Conservation (phyloP, 169 alveolate genomes). For the Plasmodium billcollinsi region DNA sequence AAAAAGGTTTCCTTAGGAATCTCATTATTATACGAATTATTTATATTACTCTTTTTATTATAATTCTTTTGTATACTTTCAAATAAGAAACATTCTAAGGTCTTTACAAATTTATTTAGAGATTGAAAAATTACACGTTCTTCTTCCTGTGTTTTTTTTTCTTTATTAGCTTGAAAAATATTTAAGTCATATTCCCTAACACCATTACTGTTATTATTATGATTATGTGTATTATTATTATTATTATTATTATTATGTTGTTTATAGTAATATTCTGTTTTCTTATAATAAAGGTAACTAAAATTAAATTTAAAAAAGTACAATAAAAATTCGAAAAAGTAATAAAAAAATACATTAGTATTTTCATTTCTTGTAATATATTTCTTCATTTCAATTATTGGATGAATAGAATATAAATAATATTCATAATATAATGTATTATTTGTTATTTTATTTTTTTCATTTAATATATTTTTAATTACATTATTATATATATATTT, state of each 20-base stretch:
- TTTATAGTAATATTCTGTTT: no score
- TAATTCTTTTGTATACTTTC: neutral
- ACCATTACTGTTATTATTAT: no score
- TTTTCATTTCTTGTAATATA: no score
- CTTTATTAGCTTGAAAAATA: no score
- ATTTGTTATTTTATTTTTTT: no score
- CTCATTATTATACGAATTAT: neutral
- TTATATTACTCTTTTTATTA: neutral
- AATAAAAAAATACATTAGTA: no score
- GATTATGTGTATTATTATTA: no score
- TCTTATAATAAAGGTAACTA: constrained; percentile 40
- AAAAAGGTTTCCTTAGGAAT: constrained; percentile 4
- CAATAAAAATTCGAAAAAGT: neutral
- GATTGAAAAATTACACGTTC: neutral
- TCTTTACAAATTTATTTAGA: constrained; percentile 32
- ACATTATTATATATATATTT: constrained; percentile 15
- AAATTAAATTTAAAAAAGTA: constrained; percentile 42
- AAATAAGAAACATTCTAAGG: constrained; percentile 18
- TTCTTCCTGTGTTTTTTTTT: neutral
- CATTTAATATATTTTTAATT: neutral
- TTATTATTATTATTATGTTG: no score
- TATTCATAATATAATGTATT: no score
- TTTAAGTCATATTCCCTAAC: no score
- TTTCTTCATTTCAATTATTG: no score
- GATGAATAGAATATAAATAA: no score